These are phyloP conservation scores for Haplosporangium sp. DNA, from an alignment of 371 early-diverging fungal species.

Conservation along the genomic window DNA sequence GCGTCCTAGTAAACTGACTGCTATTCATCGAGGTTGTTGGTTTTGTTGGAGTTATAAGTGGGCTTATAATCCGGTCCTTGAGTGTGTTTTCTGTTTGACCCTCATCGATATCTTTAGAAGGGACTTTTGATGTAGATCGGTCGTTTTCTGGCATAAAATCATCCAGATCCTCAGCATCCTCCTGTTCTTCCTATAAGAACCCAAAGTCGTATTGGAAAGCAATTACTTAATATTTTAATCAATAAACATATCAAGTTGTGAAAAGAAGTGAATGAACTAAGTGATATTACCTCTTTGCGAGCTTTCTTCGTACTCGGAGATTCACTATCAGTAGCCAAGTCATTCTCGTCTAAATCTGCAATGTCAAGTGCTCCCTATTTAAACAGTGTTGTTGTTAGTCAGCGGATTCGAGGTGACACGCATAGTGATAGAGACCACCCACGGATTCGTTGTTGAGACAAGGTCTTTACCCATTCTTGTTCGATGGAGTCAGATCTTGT, in stretches of 20 bases:
- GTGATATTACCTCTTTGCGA: constrained; percentile 26
- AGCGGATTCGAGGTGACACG: neutral
- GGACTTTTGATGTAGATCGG: constrained; percentile 4
- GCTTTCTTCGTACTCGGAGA: constrained; percentile 27
- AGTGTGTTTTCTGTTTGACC: neutral
- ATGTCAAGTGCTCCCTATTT: constrained; percentile 27
- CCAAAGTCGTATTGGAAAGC: neutral
- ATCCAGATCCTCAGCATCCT: constrained; percentile 29
- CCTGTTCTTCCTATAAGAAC: constrained; percentile 12
- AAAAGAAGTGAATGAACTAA: neutral
- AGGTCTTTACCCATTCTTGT: constrained; percentile 38
- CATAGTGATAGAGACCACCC: neutral
- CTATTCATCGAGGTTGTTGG: constrained; percentile 8
- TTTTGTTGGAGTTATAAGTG: neutral
- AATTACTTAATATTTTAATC: neutral
- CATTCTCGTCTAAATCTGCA: constrained; percentile 33
- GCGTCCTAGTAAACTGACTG: constrained; percentile 10
- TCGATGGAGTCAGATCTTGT: constrained; percentile 43
- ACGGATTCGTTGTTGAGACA: neutral
- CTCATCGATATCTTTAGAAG: neutral
- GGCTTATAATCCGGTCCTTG: neutral
- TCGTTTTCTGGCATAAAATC: constrained; percentile 24
- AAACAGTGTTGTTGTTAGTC: neutral
- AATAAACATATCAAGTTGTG: neutral
- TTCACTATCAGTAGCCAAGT: constrained; percentile 1